Evolutionary conservation across 345 rosid species (phyloP).

Genomic region (Conringia planisiliqua): DNA sequence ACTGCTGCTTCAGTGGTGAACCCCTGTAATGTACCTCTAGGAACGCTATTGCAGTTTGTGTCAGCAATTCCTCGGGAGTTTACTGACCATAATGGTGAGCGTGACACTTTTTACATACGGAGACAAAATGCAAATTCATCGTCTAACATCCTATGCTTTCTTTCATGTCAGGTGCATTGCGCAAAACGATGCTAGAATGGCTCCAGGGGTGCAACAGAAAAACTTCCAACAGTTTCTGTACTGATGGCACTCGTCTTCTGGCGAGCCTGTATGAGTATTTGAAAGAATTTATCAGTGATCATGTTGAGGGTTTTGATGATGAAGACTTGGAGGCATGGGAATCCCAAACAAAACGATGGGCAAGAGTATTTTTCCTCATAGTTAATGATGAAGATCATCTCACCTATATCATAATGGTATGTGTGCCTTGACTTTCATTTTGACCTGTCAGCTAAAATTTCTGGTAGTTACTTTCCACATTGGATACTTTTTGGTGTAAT

Average conservation of each 20-base stretch:
- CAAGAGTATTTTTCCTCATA: constrained; percentile 60
- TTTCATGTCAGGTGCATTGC: constrained; percentile 46
- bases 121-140: background rate
- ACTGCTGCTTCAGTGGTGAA: constrained; percentile 59
- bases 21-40: constrained; percentile 57
- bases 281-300: constrained; percentile 39
- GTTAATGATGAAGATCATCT: constrained; percentile 48
- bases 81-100: constrained; percentile 76
- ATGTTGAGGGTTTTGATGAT: constrained; percentile 58
- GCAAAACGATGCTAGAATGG: constrained; percentile 59
- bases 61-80: constrained; percentile 78
- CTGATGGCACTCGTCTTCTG: constrained; percentile 39
- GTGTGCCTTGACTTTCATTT: constrained; percentile 29
- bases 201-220: constrained; percentile 44
- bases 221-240: constrained; percentile 15
- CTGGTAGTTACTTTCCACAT: background rate
- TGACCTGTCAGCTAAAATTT: background rate
- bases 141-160: background rate
- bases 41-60: constrained; percentile 65
- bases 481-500: background rate
- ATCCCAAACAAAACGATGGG: constrained; percentile 78
- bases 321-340: constrained; percentile 93
- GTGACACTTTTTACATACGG: background rate
- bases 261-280: constrained; percentile 60
- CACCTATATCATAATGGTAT: constrained; percentile 53